Base-by-base conservation (phyloP, 495 filamentous ascomycete genomes). In the Talaromyces adpressus region DNA sequence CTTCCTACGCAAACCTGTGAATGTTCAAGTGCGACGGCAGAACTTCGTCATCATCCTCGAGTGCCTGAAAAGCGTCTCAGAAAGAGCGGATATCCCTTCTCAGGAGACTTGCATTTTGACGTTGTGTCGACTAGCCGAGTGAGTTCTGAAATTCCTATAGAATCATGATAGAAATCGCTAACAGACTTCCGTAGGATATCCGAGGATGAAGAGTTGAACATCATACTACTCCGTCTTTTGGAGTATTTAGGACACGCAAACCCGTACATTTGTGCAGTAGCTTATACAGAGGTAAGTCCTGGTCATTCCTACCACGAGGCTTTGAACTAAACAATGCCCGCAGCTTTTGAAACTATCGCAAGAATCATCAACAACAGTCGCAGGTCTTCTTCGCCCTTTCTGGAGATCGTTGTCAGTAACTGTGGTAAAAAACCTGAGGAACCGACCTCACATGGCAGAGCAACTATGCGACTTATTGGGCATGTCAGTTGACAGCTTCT, bases 201-300 rank as follows among this genome's bases (percentile, higher is more conserved):
- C 29, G 77, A 79, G 25, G 90, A 92, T 65, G 87, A 92, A 49
- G 89, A 95, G 70, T 84, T 94, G 52, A 92, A 93, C 67, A 83
- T 97, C 57, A 89, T 91, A 39, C 80, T 98, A 34, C 77, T 95
- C 53, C 87, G 87, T 61, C 80, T 98, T 4, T 77, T 97, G 25
- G 89, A 95, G 39, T 97, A 93, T 69, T 79, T 98, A 1, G 93
- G 92, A 11, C 86, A 96, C 70, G 77, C 87, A 27, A 95, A 94
- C 71, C 82, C 86, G 18, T 83, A 96, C 5, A 78, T 97, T 4
- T 90, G 86, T 65, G 89, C 86, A 3, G 79, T 89, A 45, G 90
- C 93, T 9, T 93, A 90, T 71, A 89, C 89, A 66, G 91, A 95
- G 78, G 88, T 89, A 77, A 68, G 77, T 70, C 14, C 32, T n/a